Evolutionary conservation across 495 filamentous ascomycete genomes (phyloP).

Genomic region (Aspergillus affinis): DNA sequence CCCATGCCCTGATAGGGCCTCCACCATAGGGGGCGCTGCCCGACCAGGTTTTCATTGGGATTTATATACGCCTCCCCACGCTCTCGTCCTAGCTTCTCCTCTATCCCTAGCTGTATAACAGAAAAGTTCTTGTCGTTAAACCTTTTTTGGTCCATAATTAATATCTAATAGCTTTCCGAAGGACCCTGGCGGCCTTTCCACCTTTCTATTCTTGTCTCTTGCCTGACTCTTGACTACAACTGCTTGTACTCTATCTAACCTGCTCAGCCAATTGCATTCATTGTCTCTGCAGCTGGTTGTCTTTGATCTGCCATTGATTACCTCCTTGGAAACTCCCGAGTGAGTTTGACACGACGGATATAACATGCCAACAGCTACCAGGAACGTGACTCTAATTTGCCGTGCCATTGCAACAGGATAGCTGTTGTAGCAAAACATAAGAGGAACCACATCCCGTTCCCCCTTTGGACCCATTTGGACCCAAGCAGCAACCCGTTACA

Average conservation of each 20-base stretch:
- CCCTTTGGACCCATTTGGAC: slow-evolving; percentile 3
- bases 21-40: slow-evolving; percentile 23
- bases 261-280: background rate
- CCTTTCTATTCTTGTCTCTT: slow-evolving; percentile 2
- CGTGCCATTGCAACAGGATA: slow-evolving; percentile 23
- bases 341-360: slow-evolving; percentile 18
- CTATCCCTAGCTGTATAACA: slow-evolving; percentile 7
- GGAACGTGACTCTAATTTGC: slow-evolving; percentile 19
- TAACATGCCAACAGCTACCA: slow-evolving; percentile 24
- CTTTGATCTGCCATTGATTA: background rate
- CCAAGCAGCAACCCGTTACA: background rate
- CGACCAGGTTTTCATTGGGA: slow-evolving; percentile 21
- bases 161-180: slow-evolving; percentile 8
- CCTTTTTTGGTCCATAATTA: slow-evolving; percentile 1
- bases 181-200: background rate
- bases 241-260: slow-evolving; percentile 1
- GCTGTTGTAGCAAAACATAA: background rate
- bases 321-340: slow-evolving; percentile 17
- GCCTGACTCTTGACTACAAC: background rate
- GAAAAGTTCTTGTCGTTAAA: background rate
- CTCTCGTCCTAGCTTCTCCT: slow-evolving; percentile 7
- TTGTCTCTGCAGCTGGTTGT: slow-evolving; percentile 1
- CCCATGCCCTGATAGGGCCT: slow-evolving; percentile 26
- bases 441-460: background rate
- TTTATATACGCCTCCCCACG: slow-evolving; percentile 11